Base-by-base conservation (phyloP, 805 yeast species). In the Starmerella khaoyaiensis region DNA sequence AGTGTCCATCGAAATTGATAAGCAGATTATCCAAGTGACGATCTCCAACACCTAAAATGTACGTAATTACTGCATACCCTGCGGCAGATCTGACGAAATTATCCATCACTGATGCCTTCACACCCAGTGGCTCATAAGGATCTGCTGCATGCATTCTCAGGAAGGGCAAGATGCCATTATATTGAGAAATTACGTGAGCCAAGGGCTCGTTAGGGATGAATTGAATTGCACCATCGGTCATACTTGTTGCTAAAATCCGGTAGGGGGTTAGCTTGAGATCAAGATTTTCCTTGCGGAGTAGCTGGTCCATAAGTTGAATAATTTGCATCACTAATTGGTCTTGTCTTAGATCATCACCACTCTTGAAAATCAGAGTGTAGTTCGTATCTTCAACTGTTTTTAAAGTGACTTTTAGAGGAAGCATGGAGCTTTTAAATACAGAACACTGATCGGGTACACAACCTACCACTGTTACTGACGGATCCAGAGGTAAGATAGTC, bases 241-340 rank as follows among this genome's bases (percentile, higher is more conserved):
- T 75, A 4, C 93, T 86, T 0, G 95, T 81, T 3, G 98, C 94
- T 40, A 90, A 58, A 41, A 87, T 86, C 43, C 76, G 73, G 54
- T 90, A 90, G 0, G 99, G 97, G 3, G 82, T 81, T 36, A 90
- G 65, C 53, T 72, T 74, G 53, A 90, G 63, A 56, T 90, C 95
- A 39, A 90, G 73, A 54, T 90, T 90, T 54, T 90, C 98, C 54
- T 81, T 80, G 45, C 79, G 73, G 36, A 90, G 60, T 30, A 90
- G 68, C 54, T 74, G 82, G 55, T 90, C 94, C 94, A 90, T 90
- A 41, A 90, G 62, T 39, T 77, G 71, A 40, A 90, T 81, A 44
- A 90, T 82, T 57, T 90, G 98, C 34, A 84, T 79, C n/a, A 90
- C 93, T 46, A 90, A 68, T 57, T 90, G 99, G 62, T 90, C 99